Conservation (phyloP, 2,329 filamentous ascomycete species). For the Pseudocercospora macadamiae region DNA sequence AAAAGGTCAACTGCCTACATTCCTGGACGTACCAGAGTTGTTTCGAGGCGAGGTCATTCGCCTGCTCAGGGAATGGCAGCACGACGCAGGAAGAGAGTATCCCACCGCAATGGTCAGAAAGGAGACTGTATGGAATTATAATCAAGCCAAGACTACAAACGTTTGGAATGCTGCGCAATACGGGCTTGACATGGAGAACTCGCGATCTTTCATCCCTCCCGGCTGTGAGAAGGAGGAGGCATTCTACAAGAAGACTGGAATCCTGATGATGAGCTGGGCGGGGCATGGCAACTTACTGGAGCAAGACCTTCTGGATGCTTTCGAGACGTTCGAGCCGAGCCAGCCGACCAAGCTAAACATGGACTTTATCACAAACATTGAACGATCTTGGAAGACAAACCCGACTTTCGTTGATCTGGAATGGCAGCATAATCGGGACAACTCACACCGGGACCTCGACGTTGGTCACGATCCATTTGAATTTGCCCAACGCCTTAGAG, state of each 20-base stretch:
- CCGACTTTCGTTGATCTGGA: slow-evolving; percentile 17
- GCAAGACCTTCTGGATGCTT: slow-evolving; percentile 6
- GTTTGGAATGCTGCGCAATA: background rate
- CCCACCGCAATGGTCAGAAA: too few relatives aligned
- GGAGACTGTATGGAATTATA: too few relatives aligned
- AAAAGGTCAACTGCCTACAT: slow-evolving; percentile 5
- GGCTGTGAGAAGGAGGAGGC: slow-evolving; percentile 16
- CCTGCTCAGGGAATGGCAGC: too few relatives aligned
- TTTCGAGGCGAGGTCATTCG: too few relatives aligned
- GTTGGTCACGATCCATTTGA: slow-evolving; percentile 6
- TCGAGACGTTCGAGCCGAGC: slow-evolving; percentile 1
- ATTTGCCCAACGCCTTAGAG: background rate
- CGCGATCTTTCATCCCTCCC: background rate
- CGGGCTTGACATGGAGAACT: background rate
- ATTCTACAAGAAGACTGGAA: slow-evolving; percentile 13
- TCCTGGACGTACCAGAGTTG: slow-evolving; percentile 8
- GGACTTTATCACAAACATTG: slow-evolving; percentile 1
- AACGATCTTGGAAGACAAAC: slow-evolving; percentile 16
- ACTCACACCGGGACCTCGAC: background rate
- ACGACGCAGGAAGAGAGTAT: too few relatives aligned
- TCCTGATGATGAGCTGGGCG: slow-evolving; percentile 3
- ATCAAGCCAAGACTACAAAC: background rate
- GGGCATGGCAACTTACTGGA: too few relatives aligned
- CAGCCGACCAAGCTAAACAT: background rate
- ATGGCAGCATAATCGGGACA: slow-evolving; percentile 2